Evolutionary conservation across 192 early-diverging fungal genomes (phyloP).

Genomic region (Coemansia sp.): DNA sequence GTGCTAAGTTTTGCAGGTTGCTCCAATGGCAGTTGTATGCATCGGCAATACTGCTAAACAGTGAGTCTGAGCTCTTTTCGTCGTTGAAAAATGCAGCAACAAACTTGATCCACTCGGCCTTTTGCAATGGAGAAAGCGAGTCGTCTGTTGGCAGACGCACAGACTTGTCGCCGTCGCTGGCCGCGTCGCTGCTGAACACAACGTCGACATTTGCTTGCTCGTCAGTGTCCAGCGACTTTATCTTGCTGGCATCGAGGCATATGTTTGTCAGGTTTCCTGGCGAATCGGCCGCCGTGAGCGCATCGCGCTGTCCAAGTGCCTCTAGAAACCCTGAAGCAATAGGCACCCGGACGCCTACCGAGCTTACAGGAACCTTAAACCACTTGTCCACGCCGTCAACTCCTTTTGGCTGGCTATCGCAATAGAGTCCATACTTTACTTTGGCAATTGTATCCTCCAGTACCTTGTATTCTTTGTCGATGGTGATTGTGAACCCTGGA

Average conservation of each 20-base stretch:
- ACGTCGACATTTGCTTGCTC: conserved; percentile 19
- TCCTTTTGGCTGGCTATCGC: conserved; percentile 36
- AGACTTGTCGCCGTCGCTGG: conserved; percentile 33
- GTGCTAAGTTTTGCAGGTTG: conserved; percentile 39
- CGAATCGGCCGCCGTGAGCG: conserved; percentile 19
- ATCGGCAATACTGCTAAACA: conserved; percentile 32
- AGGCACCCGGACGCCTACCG: conserved; percentile 35
- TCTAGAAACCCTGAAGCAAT: conserved; percentile 50
- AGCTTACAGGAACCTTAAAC: conserved; percentile 49
- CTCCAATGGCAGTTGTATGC: conserved; percentile 49
- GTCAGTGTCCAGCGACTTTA: conserved; percentile 15
- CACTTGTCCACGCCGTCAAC: conserved; percentile 39
- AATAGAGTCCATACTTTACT: conserved; percentile 47
- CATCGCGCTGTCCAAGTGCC: conserved; percentile 24
- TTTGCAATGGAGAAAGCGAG: conserved; percentile 31
- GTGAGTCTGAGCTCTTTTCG: conserved; percentile 23
- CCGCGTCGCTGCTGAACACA: conserved; percentile 29
- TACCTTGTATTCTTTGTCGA: conserved; percentile 51
- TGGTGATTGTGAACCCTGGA: conserved; percentile 48
- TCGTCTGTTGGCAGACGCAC: conserved; percentile 37
- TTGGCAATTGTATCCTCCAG: conserved; percentile 33
- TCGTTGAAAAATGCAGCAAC: conserved; percentile 42
- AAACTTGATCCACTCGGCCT: conserved; percentile 52
- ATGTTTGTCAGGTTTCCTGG: conserved; percentile 40
- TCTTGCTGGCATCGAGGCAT: conserved; percentile 30